phyloP scores from a whole-genome alignment of 176 grass and related monocot genomes.

The Aegilops speltoides region DNA sequence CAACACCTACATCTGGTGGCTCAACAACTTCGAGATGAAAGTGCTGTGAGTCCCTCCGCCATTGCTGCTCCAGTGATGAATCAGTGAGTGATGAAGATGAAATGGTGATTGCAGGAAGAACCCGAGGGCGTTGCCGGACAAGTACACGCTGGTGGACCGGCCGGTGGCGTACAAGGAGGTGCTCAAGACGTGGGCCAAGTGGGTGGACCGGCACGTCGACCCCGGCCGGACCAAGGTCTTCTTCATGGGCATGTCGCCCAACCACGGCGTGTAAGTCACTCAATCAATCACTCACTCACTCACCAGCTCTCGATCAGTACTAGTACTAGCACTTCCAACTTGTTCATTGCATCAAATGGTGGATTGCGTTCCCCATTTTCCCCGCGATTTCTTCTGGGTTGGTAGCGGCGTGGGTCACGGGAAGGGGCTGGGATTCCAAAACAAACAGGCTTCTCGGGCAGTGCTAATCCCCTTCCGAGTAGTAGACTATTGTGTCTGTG shows the following conservation, averaged over 20 bases:
- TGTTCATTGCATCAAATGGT: not conserved
- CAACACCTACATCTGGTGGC: conserved; percentile 84
- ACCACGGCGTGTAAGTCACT: conserved; percentile 56
- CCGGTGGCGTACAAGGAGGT: conserved; percentile 67
- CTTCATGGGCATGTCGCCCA: conserved; percentile 95
- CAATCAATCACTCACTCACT: not conserved
- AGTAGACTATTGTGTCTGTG: not conserved
- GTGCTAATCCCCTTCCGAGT: not conserved
- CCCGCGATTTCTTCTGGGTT: not conserved
- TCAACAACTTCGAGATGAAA: conserved; percentile 68
- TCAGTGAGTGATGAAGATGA: not conserved
- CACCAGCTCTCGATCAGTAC: not conserved
- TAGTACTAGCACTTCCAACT: too few relatives aligned
- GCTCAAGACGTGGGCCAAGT: conserved; percentile 74
- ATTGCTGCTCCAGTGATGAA: too few relatives aligned
- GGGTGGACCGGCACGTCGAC: conserved; percentile 77
- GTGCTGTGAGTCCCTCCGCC: conserved; percentile 31
- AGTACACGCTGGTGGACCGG: conserved; percentile 67
- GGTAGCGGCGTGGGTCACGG: not conserved
- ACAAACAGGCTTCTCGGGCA: not conserved
- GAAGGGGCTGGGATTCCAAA: not conserved
- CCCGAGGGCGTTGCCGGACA: not conserved
- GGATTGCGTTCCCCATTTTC: not conserved
- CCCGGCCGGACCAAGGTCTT: conserved; percentile 62
- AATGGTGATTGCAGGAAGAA: conserved; percentile 24